Evolutionary conservation across 2,329 filamentous ascomycete genomes (phyloP).

Genomic region (Colletotrichum gloeosporioides): DNA sequence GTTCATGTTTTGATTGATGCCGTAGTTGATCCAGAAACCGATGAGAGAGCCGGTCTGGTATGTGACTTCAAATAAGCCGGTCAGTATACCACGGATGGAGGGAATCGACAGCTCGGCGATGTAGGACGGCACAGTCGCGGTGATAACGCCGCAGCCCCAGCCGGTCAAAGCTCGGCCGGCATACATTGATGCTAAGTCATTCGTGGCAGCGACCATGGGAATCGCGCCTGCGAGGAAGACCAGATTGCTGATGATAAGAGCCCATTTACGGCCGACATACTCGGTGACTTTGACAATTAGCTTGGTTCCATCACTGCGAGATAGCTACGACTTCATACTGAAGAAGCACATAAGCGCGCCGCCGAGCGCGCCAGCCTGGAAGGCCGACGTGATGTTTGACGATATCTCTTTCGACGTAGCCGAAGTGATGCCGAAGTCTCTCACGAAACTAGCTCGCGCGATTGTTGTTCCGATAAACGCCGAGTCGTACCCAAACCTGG

Average conservation of each 20-base stretch:
- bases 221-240: slow-evolving; percentile 51
- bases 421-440: slow-evolving; percentile 39
- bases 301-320: fast-evolving
- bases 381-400: slow-evolving; percentile 51
- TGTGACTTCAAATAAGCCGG: slow-evolving; percentile 57
- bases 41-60: slow-evolving; percentile 58
- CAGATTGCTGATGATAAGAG: slow-evolving; percentile 49
- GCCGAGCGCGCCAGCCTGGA: slow-evolving; percentile 58
- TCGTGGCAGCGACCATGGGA: slow-evolving; percentile 45
- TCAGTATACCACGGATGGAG: slow-evolving; percentile 62
- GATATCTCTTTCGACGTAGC: slow-evolving; percentile 35
- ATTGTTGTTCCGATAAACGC: slow-evolving; percentile 62
- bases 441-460: slow-evolving; percentile 50
- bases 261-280: slow-evolving; percentile 54
- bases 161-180: slow-evolving; percentile 62
- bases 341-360: slow-evolving; percentile 55
- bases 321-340: slow-evolving; percentile 22
- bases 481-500: slow-evolving; percentile 57
- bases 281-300: slow-evolving; percentile 41
- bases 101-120: slow-evolving; percentile 67
- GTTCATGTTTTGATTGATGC: slow-evolving; percentile 45
- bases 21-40: slow-evolving; percentile 58
- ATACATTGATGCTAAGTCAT: slow-evolving; percentile 51
- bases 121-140: slow-evolving; percentile 66
- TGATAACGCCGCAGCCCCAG: slow-evolving; percentile 61